Evolutionary conservation across 345 rosid species (phyloP).

Genomic region (Citrus inodora): DNA sequence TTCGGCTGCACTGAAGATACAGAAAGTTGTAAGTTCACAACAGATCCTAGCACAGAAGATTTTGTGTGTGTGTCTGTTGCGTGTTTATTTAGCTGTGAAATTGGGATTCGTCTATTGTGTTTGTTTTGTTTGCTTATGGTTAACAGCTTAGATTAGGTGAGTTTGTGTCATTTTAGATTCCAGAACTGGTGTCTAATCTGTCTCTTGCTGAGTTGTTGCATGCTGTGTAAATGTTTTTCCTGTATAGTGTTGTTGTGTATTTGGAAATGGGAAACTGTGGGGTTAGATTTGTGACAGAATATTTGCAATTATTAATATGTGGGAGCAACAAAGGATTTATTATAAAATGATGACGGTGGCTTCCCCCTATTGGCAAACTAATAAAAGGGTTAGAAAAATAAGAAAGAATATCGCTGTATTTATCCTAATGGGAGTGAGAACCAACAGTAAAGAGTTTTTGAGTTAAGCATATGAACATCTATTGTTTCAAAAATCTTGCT

Average conservation of each 20-base stretch:
- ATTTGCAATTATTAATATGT: neutral
- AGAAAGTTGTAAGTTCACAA: conserved; percentile 65
- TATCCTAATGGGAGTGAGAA: neutral
- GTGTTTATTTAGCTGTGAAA: neutral
- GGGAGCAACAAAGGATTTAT: neutral
- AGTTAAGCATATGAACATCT: neutral
- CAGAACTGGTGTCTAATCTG: neutral
- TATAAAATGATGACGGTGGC: neutral
- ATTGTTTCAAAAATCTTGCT: neutral
- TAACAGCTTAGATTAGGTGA: neutral
- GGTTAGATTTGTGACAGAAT: too few relatives aligned
- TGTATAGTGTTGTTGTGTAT: neutral
- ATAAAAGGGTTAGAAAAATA: neutral
- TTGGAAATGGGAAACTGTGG: too few relatives aligned
- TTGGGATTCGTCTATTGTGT: neutral
- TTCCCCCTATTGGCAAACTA: neutral
- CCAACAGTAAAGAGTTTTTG: neutral
- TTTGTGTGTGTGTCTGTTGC: neutral
- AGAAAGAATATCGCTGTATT: neutral
- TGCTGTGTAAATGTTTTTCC: neutral
- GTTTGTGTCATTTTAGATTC: neutral
- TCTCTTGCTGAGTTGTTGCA: neutral
- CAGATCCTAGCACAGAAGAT: neutral
- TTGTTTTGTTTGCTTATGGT: neutral
- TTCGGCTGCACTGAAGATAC: conserved; percentile 86